A percentile compares a stretch with the other conserved stretches of the same genome.
Conservation (phyloP, 345 rosid species). For the Hevea brasiliensis region DNA sequence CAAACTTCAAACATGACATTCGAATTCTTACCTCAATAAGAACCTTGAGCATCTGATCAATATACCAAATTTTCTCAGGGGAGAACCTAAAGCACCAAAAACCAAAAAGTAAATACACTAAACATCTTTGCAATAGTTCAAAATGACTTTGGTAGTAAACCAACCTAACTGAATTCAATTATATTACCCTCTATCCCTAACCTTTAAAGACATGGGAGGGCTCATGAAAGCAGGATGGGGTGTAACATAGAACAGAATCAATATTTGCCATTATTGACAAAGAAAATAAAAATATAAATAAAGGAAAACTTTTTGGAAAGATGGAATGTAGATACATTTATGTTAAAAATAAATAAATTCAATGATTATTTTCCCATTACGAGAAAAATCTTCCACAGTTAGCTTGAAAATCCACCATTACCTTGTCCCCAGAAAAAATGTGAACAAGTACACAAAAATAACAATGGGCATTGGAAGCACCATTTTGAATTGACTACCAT, state of each 20-base stretch:
- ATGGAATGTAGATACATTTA: too few species aligned
- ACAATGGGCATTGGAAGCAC: too few species aligned
- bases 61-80: slow-evolving; percentile 93
- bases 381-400: neutral
- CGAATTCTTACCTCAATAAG: slow-evolving; percentile 75
- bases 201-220: neutral
- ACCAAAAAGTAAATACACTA: slow-evolving; percentile 11
- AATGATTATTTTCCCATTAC: neutral
- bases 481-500: neutral
- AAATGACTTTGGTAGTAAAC: neutral
- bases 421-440: neutral
- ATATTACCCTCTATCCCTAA: neutral
- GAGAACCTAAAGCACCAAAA: slow-evolving; percentile 69
- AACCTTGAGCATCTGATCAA: slow-evolving; percentile 99
- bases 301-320: too few species aligned
- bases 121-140: slow-evolving; percentile 4
- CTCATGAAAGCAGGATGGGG: neutral
- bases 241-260: neutral
- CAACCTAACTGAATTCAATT: neutral
- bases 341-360: neutral
- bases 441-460: neutral
- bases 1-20: slow-evolving; percentile 12
- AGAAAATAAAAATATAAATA: too few species aligned
- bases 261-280: neutral
- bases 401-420: neutral